These are phyloP conservation scores for Jaltomata sinuosa DNA, from an alignment of 257 asterid species.

Conservation along the genomic window DNA sequence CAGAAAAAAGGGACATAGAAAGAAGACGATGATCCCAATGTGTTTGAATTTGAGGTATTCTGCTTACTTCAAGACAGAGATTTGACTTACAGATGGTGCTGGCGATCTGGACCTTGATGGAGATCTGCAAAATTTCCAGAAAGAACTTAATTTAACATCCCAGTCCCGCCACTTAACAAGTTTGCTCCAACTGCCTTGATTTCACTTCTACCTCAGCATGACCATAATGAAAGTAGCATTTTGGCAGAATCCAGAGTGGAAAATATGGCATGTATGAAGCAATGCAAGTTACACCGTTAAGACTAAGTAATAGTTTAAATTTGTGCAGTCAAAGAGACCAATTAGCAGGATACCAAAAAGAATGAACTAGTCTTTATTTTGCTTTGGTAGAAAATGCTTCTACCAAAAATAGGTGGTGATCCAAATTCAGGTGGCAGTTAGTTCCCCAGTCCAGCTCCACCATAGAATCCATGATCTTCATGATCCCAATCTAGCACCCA, in stretches of 20 bases:
- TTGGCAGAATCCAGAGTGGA: conserved; percentile 20
- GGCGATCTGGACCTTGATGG: conserved; percentile 96
- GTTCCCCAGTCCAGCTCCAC: conserved; percentile 71
- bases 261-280: conserved; percentile 13
- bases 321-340: conserved; percentile 21
- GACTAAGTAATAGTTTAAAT: conserved; percentile 14
- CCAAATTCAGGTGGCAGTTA: conserved; percentile 51
- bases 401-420: conserved; percentile 45
- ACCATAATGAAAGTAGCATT: conserved; percentile 43
- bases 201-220: conserved; percentile 69
- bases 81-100: conserved; percentile 68
- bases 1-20: neutral
- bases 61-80: neutral
- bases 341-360: conserved; percentile 32
- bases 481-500: conserved; percentile 87
- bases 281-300: conserved; percentile 29
- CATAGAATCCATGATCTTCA: conserved; percentile 74
- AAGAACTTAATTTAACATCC: conserved; percentile 87
- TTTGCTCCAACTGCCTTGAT: conserved; percentile 81
- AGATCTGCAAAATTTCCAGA: conserved; percentile 99
- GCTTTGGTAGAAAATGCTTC: conserved; percentile 9
- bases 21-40: neutral
- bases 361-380: conserved; percentile 17
- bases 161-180: conserved; percentile 67
- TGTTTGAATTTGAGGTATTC: neutral